These are phyloP conservation scores for Rhizoclosmatium globosum DNA, from an alignment of 192 early-diverging fungal species.

Conservation along the genomic window DNA sequence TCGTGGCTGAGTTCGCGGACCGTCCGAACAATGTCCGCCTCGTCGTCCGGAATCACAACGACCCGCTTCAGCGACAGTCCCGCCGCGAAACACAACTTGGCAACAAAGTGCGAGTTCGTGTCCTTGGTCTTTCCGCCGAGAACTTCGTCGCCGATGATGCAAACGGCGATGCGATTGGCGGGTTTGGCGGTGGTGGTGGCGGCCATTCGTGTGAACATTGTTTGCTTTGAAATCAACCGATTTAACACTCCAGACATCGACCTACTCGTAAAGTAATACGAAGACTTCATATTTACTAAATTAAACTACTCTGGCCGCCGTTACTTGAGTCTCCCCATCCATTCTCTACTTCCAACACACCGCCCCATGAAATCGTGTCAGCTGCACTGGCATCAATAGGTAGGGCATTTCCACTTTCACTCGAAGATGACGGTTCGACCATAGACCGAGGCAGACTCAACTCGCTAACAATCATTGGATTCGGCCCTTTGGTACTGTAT, in stretches of 20 bases:
- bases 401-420: neutral
- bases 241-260: too few relatives aligned
- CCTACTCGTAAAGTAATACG: too few relatives aligned
- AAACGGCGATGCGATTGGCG: conserved; percentile 18
- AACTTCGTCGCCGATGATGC: conserved; percentile 78
- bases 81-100: conserved; percentile 64
- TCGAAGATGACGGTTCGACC: neutral
- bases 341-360: neutral
- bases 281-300: too few relatives aligned
- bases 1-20: conserved; percentile 55
- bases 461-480: neutral
- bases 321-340: neutral
- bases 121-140: conserved; percentile 76
- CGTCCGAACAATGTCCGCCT: conserved; percentile 54
- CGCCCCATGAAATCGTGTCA: neutral
- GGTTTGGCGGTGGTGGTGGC: too few relatives aligned
- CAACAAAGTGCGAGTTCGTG: conserved; percentile 59
- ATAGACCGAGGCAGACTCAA: neutral
- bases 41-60: conserved; percentile 63
- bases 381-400: neutral
- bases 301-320: too few relatives aligned
- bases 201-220: too few relatives aligned
- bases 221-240: too few relatives aligned
- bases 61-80: conserved; percentile 68
- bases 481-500: neutral